phyloP scores from a whole-genome alignment of 352 stramenopile genomes.

The Lagenidium giganteum region DNA sequence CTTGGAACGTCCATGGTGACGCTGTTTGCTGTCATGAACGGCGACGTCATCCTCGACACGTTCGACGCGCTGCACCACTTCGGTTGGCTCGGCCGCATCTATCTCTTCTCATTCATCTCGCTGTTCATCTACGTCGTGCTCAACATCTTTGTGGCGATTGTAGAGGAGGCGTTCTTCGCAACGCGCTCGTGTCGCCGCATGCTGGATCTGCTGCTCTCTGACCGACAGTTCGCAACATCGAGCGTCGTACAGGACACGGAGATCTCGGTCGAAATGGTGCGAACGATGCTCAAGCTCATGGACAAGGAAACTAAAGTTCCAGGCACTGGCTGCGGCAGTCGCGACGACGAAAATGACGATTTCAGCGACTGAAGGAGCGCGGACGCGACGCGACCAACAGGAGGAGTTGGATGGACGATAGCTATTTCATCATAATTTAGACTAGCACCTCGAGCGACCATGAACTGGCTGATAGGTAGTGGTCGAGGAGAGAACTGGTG shows the following conservation, averaged over 20 bases:
- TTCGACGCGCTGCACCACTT: slow-evolving; percentile 85
- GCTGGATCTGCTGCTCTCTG: slow-evolving; percentile 53
- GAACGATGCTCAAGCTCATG: slow-evolving; percentile 38
- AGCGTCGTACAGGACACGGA: slow-evolving; percentile 34
- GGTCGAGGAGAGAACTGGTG: no score
- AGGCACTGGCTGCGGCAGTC: slow-evolving; percentile 1
- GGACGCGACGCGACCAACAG: no score
- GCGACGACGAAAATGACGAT: background rate
- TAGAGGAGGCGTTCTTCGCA: slow-evolving; percentile 91
- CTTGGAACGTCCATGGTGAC: slow-evolving; percentile 67
- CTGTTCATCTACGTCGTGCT: slow-evolving; percentile 93
- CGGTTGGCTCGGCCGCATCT: slow-evolving; percentile 62
- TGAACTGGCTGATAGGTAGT: no score
- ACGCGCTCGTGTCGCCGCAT: slow-evolving; percentile 57
- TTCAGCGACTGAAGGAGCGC: slow-evolving; percentile 1
- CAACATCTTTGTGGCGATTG: slow-evolving; percentile 90
- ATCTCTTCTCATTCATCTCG: slow-evolving; percentile 86
- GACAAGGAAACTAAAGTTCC: slow-evolving; percentile 6
- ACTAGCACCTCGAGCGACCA: no score
- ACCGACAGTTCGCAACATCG: slow-evolving; percentile 29
- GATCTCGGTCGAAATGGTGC: slow-evolving; percentile 54
- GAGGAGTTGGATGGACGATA: no score
- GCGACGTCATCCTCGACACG: slow-evolving; percentile 88
- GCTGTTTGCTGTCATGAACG: slow-evolving; percentile 88
- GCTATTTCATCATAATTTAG: background rate